These are phyloP conservation scores for Monilinia vaccinii-corymbosi DNA, from an alignment of 2,329 filamentous ascomycete genomes.

Conservation along the genomic window DNA sequence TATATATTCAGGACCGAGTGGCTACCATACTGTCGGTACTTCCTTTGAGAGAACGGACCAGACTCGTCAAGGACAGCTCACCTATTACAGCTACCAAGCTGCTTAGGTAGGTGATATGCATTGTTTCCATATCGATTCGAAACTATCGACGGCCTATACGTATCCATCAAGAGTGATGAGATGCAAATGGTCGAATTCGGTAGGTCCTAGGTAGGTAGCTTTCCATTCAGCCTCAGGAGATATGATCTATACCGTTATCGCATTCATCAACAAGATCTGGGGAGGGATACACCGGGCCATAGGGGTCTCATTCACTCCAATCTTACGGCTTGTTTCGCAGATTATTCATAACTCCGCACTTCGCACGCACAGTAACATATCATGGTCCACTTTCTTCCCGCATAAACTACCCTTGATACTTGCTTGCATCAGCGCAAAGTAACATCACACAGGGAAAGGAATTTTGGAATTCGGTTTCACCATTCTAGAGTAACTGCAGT, in stretches of 20 bases:
- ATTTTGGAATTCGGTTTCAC: not conserved
- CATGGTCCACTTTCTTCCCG: not conserved
- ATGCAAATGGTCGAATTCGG: not conserved
- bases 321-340: not conserved
- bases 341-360: not conserved
- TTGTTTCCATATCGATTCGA: not conserved
- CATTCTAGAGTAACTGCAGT: not conserved
- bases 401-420: not conserved
- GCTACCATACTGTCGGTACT: not conserved
- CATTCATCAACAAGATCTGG: too few relatives aligned
- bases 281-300: not conserved
- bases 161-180: not conserved
- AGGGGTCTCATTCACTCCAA: not conserved
- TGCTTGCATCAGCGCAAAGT: slow-evolving; percentile 5
- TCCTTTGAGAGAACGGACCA: not conserved
- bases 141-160: not conserved
- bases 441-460: slow-evolving; percentile 3
- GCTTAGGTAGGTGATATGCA: not conserved
- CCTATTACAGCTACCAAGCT: not conserved
- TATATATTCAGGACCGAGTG: not conserved
- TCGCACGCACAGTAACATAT: not conserved
- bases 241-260: not conserved
- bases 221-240: not conserved
- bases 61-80: not conserved
- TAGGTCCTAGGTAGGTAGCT: not conserved